These are phyloP conservation scores for Erigeron canadensis DNA, from an alignment of 129 eudicot species.

Conservation along the genomic window DNA sequence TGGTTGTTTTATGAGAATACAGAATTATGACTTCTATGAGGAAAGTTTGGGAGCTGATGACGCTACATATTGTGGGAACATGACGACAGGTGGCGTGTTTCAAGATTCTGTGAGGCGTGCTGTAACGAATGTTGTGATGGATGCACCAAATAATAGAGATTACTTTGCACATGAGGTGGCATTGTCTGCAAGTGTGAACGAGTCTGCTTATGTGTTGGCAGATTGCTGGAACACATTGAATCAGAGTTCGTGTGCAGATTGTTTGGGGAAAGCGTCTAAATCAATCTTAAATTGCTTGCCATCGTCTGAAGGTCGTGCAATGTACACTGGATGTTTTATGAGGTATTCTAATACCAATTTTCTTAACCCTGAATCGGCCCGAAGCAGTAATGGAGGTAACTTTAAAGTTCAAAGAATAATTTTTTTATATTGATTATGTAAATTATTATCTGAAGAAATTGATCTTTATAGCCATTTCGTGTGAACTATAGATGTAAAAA, in stretches of 20 bases:
- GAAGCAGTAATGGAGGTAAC: slow-evolving; percentile 22
- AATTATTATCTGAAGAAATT: neutral
- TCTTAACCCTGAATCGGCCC: slow-evolving; percentile 46
- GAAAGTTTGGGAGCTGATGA: slow-evolving; percentile 51
- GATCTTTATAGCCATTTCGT: neutral
- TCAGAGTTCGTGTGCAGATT: slow-evolving; percentile 49
- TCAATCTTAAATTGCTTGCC: slow-evolving; percentile 58
- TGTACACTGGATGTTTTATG: slow-evolving; percentile 71
- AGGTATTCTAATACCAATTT: slow-evolving; percentile 74
- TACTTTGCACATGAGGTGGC: slow-evolving; percentile 38
- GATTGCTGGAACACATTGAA: slow-evolving; percentile 70
- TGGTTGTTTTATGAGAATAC: slow-evolving; percentile 73
- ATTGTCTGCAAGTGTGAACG: slow-evolving; percentile 22
- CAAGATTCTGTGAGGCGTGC: slow-evolving; percentile 42
- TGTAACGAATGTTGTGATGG: slow-evolving; percentile 41
- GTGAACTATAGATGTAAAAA: neutral
- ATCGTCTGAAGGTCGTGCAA: slow-evolving; percentile 59
- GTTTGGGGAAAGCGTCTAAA: slow-evolving; percentile 54
- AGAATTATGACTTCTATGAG: slow-evolving; percentile 50
- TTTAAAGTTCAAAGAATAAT: neutral
- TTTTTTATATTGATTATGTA: neutral
- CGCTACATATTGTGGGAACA: slow-evolving; percentile 45
- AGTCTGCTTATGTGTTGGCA: slow-evolving; percentile 53
- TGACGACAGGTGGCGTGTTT: slow-evolving; percentile 33
- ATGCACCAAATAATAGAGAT: slow-evolving; percentile 42